Conservation (phyloP, 225 moss, liverwort and hornwort species). For the Bryum argenteum region DNA sequence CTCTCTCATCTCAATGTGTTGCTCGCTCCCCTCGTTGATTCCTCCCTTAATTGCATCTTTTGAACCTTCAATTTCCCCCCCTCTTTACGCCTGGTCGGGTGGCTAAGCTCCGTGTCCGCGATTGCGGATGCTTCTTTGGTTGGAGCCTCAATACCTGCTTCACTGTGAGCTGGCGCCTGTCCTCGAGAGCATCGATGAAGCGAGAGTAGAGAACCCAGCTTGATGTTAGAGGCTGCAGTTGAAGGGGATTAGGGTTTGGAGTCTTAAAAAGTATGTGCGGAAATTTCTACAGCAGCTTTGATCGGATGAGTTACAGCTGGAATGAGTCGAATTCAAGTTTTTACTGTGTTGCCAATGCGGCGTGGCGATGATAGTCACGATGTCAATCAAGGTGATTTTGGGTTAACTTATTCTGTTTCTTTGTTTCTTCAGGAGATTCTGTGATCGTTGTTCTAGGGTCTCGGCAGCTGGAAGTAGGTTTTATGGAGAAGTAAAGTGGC, state of each 20-base stretch:
- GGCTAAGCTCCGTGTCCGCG: too few relatives aligned
- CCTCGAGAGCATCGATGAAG: background rate
- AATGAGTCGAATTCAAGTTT: too few relatives aligned
- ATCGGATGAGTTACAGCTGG: background rate
- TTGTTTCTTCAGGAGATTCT: constrained; percentile 25
- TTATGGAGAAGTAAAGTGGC: constrained; percentile 11
- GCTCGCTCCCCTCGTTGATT: too few relatives aligned
- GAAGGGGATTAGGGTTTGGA: constrained; percentile 41
- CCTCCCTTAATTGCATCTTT: too few relatives aligned
- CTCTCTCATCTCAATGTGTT: too few relatives aligned
- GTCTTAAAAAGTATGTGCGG: background rate
- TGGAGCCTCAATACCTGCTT: background rate
- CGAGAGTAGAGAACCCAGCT: constrained; percentile 11
- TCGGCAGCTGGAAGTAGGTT: constrained; percentile 10
- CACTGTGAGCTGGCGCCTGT: constrained; percentile 9
- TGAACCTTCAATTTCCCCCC: too few relatives aligned
- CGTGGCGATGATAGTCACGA: background rate
- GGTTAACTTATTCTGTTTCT: background rate
- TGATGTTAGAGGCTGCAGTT: constrained; percentile 1
- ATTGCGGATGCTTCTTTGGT: background rate
- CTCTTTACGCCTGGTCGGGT: too few relatives aligned
- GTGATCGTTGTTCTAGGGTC: background rate
- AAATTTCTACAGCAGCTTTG: too few relatives aligned
- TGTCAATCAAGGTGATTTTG: background rate
- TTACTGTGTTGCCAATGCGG: too few relatives aligned